phyloP scores from a whole-genome alignment of 2,329 filamentous ascomycete species.

The Exophiala spinifera region DNA sequence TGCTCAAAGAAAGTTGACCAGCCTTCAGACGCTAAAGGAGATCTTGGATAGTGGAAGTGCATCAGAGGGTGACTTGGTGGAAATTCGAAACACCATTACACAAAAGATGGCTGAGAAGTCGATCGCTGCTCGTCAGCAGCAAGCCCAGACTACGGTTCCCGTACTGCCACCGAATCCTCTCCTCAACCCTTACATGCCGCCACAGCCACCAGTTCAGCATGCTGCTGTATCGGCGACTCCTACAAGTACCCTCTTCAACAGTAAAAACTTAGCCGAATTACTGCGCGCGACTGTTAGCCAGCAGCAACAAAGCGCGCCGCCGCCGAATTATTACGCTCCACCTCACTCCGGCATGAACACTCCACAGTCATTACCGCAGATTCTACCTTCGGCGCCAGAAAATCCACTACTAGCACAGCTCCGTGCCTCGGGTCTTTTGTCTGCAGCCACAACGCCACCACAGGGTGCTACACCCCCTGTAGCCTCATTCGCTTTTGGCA shows the following conservation, averaged over 20 bases:
- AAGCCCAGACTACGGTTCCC: conserved; percentile 35
- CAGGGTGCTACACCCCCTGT: conserved; percentile 38
- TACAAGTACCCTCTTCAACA: conserved; percentile 37
- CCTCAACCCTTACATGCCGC: conserved; percentile 31
- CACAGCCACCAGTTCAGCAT: conserved; percentile 34
- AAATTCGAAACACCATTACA: conserved; percentile 26
- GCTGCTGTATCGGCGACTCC: conserved; percentile 29
- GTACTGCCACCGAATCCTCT: conserved; percentile 28
- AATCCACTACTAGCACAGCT: conserved; percentile 65
- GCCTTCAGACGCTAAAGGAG: conserved; percentile 29
- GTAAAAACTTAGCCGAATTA: conserved; percentile 43
- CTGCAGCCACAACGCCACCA: conserved; percentile 44
- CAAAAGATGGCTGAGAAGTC: conserved; percentile 42
- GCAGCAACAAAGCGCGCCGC: conserved; percentile 47
- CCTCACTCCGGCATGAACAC: conserved; percentile 12
- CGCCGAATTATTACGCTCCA: conserved; percentile 13
- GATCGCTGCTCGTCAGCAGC: conserved; percentile 39
- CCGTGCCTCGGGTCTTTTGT: conserved; percentile 65
- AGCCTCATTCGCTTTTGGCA: conserved; percentile 20
- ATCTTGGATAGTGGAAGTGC: conserved; percentile 28
- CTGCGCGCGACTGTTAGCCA: conserved; percentile 41
- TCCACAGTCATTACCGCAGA: conserved; percentile 22
- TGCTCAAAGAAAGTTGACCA: conserved; percentile 27
- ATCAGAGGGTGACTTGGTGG: conserved; percentile 25
- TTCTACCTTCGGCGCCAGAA: conserved; percentile 44